Evolutionary conservation across 768 basidiomycete species (phyloP).

Genomic region (Pulveroboletus sp.): DNA sequence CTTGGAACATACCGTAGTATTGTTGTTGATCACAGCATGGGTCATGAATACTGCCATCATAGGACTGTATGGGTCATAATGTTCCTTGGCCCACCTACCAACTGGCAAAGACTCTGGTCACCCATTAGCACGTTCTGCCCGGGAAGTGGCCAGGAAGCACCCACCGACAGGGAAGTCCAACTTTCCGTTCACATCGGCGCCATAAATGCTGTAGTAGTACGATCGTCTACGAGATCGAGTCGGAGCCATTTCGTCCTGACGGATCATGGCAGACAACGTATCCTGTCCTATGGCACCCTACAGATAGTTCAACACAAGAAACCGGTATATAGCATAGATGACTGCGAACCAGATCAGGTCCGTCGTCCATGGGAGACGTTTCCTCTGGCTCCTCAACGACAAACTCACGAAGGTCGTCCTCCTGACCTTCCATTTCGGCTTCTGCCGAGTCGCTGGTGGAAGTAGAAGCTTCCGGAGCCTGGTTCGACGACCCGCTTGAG

Average conservation of each 20-base stretch:
- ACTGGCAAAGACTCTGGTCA: constrained; percentile 52
- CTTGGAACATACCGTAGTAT: constrained; percentile 31
- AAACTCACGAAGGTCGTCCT: constrained; percentile 17
- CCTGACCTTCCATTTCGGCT: constrained; percentile 10
- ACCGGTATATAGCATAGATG: not conserved
- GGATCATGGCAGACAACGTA: constrained; percentile 69
- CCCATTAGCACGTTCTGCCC: not conserved
- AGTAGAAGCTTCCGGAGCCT: not conserved
- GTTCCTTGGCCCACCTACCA: constrained; percentile 56
- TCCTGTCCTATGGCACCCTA: constrained; percentile 75
- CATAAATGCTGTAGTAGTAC: constrained; percentile 42
- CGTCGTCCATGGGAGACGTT: constrained; percentile 9
- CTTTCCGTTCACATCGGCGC: constrained; percentile 44
- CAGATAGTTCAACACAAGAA: constrained; percentile 8
- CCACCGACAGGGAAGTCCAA: constrained; percentile 59
- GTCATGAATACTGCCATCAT: constrained; percentile 68
- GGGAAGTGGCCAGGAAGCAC: not conserved
- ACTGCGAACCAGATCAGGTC: constrained; percentile 24
- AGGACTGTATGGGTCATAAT: constrained; percentile 54
- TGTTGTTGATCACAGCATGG: constrained; percentile 71
- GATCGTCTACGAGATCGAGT: constrained; percentile 56
- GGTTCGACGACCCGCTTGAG: constrained; percentile 12
- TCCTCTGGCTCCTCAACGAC: constrained; percentile 18
- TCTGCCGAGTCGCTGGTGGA: constrained; percentile 10
- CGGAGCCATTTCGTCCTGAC: constrained; percentile 66